Percentiles rank a stretch among this genome's conserved stretches.
These are phyloP conservation scores for Plenodomus lindquistii DNA, from an alignment of 2,329 filamentous ascomycete genomes.

Conservation along the genomic window DNA sequence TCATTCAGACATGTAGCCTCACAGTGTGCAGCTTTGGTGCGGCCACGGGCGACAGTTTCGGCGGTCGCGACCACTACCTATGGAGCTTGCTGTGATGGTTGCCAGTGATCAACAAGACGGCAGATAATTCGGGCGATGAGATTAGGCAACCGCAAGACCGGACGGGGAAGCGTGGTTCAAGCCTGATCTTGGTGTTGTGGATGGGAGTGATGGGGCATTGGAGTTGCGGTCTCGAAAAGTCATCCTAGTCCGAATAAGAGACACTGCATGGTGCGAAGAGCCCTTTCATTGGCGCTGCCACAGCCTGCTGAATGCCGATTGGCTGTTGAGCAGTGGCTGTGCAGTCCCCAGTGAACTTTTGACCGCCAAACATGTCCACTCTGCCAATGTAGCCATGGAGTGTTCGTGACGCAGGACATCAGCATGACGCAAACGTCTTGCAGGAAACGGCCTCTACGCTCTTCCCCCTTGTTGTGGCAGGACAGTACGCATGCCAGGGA, in stretches of 20 bases:
- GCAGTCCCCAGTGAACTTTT: neutral
- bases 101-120: neutral
- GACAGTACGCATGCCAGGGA: neutral
- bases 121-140: neutral
- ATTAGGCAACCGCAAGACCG: no score
- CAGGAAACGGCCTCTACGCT: no score
- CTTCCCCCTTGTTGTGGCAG: neutral
- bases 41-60: neutral
- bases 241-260: neutral
- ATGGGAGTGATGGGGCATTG: neutral
- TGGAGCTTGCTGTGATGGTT: neutral
- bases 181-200: neutral
- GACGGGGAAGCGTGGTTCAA: neutral
- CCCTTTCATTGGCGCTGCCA: neutral
- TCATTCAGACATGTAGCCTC: neutral
- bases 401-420: no score
- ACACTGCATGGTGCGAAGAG: neutral
- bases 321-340: neutral
- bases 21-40: neutral
- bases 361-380: neutral
- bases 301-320: neutral
- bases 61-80: neutral
- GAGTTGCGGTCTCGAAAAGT: neutral
- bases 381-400: no score
- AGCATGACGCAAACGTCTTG: no score